These are phyloP conservation scores for Penicillium sp. DNA, from an alignment of 2,329 filamentous ascomycete genomes.

Conservation along the genomic window DNA sequence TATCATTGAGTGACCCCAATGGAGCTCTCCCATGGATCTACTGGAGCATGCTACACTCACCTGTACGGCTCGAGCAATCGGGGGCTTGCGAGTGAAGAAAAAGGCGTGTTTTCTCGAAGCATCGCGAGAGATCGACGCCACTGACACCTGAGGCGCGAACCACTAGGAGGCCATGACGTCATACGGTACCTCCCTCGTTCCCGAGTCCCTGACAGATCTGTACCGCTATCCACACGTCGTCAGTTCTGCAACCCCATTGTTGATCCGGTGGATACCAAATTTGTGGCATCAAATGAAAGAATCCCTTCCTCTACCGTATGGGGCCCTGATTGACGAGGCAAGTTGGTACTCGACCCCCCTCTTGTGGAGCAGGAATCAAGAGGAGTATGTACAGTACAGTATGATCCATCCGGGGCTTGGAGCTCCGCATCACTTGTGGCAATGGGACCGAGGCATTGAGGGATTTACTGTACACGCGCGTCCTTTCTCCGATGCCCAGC, in stretches of 20 bases:
- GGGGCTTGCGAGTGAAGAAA: neutral
- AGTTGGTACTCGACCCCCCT: neutral
- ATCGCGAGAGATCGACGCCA: constrained; percentile 1
- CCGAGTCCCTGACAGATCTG: neutral
- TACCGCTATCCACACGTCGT: constrained; percentile 1
- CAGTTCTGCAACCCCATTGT: constrained; percentile 1
- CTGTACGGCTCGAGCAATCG: neutral
- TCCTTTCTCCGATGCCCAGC: neutral
- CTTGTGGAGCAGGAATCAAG: neutral
- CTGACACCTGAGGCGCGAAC: constrained; percentile 6
- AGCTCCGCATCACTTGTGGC: neutral
- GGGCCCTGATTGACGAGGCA: neutral
- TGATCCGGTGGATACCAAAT: neutral
- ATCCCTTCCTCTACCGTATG: neutral
- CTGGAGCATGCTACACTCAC: neutral
- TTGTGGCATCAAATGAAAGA: neutral
- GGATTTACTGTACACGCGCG: neutral
- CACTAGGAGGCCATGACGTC: constrained; percentile 7
- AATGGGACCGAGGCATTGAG: neutral
- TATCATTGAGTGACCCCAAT: neutral
- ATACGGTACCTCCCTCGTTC: constrained; percentile 9
- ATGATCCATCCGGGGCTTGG: neutral
- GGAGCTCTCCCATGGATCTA: neutral
- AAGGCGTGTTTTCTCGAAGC: neutral
- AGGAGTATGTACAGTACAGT: neutral